Conservation (phyloP, 2,329 filamentous ascomycete species). For the Colletotrichum tofieldiae region DNA sequence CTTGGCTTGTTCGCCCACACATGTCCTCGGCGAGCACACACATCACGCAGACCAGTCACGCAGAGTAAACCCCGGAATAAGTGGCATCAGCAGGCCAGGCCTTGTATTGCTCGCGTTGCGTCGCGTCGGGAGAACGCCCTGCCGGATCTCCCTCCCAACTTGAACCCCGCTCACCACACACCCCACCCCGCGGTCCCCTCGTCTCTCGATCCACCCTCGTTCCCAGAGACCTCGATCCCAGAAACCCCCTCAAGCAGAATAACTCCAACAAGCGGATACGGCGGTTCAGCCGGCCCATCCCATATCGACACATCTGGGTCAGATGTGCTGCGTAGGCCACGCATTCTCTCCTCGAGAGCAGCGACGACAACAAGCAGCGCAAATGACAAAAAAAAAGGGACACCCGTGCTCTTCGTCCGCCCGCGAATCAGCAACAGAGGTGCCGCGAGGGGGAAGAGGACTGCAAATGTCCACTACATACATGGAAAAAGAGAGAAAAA, state of each 20-base stretch:
- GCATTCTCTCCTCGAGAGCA: background rate
- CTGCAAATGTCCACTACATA: slow-evolving; percentile 26
- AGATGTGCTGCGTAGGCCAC: background rate
- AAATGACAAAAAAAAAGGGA: background rate
- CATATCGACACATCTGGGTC: slow-evolving; percentile 7
- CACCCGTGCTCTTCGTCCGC: background rate
- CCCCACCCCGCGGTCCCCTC: background rate
- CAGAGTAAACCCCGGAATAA: background rate
- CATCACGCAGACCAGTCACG: background rate
- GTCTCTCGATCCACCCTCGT: background rate
- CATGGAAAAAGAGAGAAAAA: slow-evolving; percentile 17
- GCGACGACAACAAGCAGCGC: background rate
- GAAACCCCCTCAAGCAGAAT: background rate
- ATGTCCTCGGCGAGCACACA: background rate
- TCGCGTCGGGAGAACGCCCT: background rate
- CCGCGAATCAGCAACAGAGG: background rate
- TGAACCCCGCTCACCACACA: background rate
- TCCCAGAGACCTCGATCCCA: background rate
- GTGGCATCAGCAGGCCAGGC: background rate
- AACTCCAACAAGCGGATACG: slow-evolving; percentile 1
- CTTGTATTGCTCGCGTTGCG: background rate
- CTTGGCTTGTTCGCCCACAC: too few relatives aligned
- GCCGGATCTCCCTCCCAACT: background rate
- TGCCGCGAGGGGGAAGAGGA: background rate
- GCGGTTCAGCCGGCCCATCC: background rate